Base-by-base conservation (phyloP, 768 basidiomycete genomes). In the Mrakia gelida region DNA sequence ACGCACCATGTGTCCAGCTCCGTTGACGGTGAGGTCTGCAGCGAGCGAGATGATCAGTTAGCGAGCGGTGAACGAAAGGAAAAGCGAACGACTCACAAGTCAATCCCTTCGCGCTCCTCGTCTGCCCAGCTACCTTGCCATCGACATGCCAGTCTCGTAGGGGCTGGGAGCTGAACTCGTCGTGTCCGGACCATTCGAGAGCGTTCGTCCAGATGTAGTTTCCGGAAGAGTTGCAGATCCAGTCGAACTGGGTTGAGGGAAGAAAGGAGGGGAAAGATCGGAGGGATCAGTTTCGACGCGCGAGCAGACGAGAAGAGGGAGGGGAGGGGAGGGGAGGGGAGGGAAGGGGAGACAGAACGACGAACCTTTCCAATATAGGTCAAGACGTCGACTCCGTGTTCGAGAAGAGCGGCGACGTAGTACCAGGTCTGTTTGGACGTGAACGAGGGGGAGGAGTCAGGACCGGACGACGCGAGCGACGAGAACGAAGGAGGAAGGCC, bases 151-250 rank as follows among this genome's bases (percentile, higher is more conserved):
- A 92, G 15, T 88, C 86, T 65, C 85, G 84, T 81, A 89, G 83
- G 16, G 84, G 84, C 70, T 87, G 82, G 28, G 80, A 80, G 0
- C 80, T 83, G 83, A 90, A 93, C 9, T 81, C 87, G 59, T 86
- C 85, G 68, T 86, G 84, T 3, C 91, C 91, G 67, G 87, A 88
- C 93, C 93, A 93, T 73, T 90, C 88, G 72, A 94, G 85, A 78
- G 87, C 86, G 71, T 92, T 88, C 10, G 90, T 88, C 92, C 92
- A 93, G 61, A 89, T 86, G 81, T 89, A 89, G 84, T 93, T 94
- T 23, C 90, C 90, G 41, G 92, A 79, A 13, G 28, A 67, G 73
- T 80, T 75, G 62, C 75, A 76, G 59, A 74, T 76, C 71, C 49
- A 73, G 34, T 76, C 75, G 43, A 63, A 62, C 75, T 62, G 34